Conservation (phyloP, 176 grass and related monocot species). For the Cenchrus purpureus region DNA sequence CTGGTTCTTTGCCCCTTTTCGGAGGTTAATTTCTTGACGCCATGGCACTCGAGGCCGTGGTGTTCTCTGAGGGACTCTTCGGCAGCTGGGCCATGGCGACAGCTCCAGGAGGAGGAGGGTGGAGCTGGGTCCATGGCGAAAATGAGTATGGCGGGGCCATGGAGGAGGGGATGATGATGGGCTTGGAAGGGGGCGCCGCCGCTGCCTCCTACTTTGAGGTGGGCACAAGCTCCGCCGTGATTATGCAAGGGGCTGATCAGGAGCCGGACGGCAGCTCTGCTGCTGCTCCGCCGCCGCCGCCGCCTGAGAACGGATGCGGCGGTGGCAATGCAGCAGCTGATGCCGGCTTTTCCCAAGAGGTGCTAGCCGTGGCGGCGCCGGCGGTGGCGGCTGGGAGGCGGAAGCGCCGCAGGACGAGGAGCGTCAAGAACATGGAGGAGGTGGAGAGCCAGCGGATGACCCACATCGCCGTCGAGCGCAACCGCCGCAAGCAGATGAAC, state of each 20-base stretch:
- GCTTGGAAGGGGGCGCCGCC: constrained; percentile 22
- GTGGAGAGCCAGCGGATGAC: constrained; percentile 90
- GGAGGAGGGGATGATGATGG: constrained; percentile 16
- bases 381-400: constrained; percentile 28
- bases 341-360: neutral
- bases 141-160: constrained; percentile 5
- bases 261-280: constrained; percentile 13
- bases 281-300: neutral
- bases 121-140: constrained; percentile 33
- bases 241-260: constrained; percentile 28
- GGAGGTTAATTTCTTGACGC: constrained; percentile 22
- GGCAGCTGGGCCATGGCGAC: constrained; percentile 43
- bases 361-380: neutral
- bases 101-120: constrained; percentile 37
- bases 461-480: constrained; percentile 93
- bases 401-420: constrained; percentile 69
- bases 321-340: neutral
- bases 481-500: constrained; percentile 84
- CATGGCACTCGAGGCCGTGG: constrained; percentile 82
- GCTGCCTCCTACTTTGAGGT: neutral
- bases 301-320: neutral
- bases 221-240: constrained; percentile 41
- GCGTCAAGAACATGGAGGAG: constrained; percentile 76
- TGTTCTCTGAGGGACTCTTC: constrained; percentile 61
- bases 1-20: neutral